Evolutionary conservation across 108 stramenopile species (phyloP).

Genomic region (Cyclostephanos tholiformis): DNA sequence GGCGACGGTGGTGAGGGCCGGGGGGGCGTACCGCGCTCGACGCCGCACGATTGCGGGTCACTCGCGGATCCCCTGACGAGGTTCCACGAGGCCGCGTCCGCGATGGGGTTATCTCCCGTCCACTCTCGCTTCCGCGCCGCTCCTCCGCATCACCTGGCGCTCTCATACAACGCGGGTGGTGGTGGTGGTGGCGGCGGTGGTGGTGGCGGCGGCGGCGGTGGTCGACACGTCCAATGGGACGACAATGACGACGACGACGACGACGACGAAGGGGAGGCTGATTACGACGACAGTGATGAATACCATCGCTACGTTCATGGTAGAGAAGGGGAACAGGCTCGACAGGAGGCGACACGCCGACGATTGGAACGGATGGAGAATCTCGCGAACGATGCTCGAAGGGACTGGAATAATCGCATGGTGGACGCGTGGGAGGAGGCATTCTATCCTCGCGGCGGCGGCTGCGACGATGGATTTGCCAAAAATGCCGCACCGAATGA

Average conservation of each 20-base stretch:
- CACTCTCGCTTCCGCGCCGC: conserved; percentile 27
- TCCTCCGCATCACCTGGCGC: conserved; percentile 1
- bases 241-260: conserved; percentile 68
- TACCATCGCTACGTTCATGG: conserved; percentile 20
- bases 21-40: too few relatives aligned
- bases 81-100: conserved; percentile 25
- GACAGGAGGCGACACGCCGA: conserved; percentile 28
- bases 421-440: conserved; percentile 38
- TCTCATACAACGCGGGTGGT: conserved; percentile 4
- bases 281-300: conserved; percentile 45
- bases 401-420: conserved; percentile 23
- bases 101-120: conserved; percentile 17
- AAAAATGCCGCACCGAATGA: neutral
- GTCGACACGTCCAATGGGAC: conserved; percentile 41
- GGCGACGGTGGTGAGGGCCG: neutral
- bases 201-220: conserved; percentile 6
- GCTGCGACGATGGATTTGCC: neutral
- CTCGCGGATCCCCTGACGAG: conserved; percentile 29
- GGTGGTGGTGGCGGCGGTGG: too few relatives aligned
- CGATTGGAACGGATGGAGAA: conserved; percentile 35
- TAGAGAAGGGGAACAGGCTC: neutral
- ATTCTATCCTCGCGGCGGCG: conserved; percentile 21
- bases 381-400: conserved; percentile 29
- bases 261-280: conserved; percentile 60
- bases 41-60: too few relatives aligned